These are phyloP conservation scores for Fragosphaeria purpurea DNA, from an alignment of 2,329 filamentous ascomycete genomes.

Conservation along the genomic window DNA sequence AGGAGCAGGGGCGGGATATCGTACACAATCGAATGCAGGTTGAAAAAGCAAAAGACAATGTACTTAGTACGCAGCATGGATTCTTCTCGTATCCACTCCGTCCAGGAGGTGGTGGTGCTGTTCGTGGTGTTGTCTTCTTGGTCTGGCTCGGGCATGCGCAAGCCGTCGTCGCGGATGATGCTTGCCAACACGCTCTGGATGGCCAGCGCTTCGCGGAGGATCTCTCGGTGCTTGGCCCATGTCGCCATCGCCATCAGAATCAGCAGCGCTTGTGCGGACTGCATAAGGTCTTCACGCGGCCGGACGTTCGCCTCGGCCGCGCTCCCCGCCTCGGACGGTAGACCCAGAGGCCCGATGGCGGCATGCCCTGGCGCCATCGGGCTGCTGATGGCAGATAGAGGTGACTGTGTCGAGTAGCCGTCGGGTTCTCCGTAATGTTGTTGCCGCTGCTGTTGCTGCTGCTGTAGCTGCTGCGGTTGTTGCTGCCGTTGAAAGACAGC, in stretches of 20 bases:
- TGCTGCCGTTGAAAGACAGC: slow-evolving; percentile 15
- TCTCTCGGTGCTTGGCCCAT: slow-evolving; percentile 44
- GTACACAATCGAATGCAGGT: slow-evolving; percentile 52
- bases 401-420: too few species aligned
- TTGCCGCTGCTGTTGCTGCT: slow-evolving; percentile 6
- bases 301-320: too few species aligned
- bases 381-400: too few species aligned
- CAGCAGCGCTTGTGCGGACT: slow-evolving; percentile 38
- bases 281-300: slow-evolving; percentile 25
- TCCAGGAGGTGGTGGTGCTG: neutral
- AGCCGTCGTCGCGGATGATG: slow-evolving; percentile 37
- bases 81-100: slow-evolving; percentile 41
- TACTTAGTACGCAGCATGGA: slow-evolving; percentile 43
- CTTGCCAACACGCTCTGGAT: slow-evolving; percentile 46
- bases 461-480: neutral
- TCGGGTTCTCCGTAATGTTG: neutral
- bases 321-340: too few species aligned
- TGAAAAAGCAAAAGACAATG: slow-evolving; percentile 45
- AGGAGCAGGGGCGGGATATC: slow-evolving; percentile 49
- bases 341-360: neutral
- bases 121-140: too few species aligned
- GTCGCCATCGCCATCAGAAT: slow-evolving; percentile 49
- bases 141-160: neutral
- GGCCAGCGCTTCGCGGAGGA: slow-evolving; percentile 45
- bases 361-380: neutral